phyloP scores from a whole-genome alignment of 2,329 filamentous ascomycete species.

The Geoglossum cookeanum region DNA sequence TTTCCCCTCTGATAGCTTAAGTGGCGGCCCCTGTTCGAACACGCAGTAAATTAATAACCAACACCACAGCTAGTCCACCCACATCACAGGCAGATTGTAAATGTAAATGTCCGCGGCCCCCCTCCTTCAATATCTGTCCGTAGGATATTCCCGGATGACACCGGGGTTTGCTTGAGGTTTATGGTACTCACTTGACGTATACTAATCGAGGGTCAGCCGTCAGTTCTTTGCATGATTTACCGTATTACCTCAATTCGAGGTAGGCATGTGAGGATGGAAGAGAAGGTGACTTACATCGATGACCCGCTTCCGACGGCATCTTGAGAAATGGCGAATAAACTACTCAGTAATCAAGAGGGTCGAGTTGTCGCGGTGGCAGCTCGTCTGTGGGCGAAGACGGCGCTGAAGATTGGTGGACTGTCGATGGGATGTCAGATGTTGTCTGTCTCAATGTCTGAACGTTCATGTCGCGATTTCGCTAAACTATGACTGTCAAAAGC shows the following conservation, averaged over 20 bases:
- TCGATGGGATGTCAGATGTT: neutral
- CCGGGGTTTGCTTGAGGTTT: constrained; percentile 3
- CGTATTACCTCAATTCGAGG: neutral
- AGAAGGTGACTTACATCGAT: constrained; percentile 54
- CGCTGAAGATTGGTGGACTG: neutral
- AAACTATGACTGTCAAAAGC: neutral
- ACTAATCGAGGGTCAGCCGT: constrained; percentile 29
- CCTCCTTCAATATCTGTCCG: neutral
- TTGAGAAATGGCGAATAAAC: constrained; percentile 28
- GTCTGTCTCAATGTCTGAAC: neutral
- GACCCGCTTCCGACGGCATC: constrained; percentile 76
- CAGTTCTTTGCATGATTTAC: constrained; percentile 6
- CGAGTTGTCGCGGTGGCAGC: neutral
- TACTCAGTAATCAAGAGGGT: neutral
- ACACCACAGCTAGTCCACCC: neutral
- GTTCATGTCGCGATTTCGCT: neutral
- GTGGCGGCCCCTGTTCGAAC: constrained; percentile 65
- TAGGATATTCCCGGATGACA: neutral
- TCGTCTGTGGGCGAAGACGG: neutral
- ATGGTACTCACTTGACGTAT: constrained; percentile 67
- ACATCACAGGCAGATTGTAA: neutral
- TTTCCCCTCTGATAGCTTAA: constrained; percentile 94
- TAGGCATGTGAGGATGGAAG: neutral
- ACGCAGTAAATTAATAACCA: neutral
- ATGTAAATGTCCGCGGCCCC: too few relatives aligned